Conservation (phyloP, 2,329 filamentous ascomycete species). For the Colletotrichum sp. region DNA sequence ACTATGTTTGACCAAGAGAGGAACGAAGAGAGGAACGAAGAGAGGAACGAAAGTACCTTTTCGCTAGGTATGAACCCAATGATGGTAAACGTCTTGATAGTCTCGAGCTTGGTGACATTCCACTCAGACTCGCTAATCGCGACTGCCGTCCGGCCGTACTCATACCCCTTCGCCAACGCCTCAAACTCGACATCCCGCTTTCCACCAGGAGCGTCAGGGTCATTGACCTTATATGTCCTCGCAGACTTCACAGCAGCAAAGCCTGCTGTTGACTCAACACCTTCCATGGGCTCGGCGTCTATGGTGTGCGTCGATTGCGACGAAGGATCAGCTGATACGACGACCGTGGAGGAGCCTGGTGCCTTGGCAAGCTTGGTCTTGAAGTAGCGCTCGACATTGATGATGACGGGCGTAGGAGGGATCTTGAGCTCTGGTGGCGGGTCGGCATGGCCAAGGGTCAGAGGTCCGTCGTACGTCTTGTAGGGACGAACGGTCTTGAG, state of each 20-base stretch:
- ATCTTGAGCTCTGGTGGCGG: constrained; percentile 40
- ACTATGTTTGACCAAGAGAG: too few relatives aligned
- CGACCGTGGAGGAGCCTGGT: constrained; percentile 79
- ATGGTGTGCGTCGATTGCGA: constrained; percentile 59
- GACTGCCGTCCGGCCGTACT: constrained; percentile 91
- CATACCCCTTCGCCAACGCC: constrained; percentile 88
- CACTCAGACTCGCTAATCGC: constrained; percentile 86
- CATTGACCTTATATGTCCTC: constrained; percentile 82
- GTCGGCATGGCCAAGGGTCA: constrained; percentile 76
- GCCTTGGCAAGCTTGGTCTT: constrained; percentile 80
- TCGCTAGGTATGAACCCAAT: constrained; percentile 82
- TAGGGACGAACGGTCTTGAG: constrained; percentile 79
- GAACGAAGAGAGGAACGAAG: too few relatives aligned
- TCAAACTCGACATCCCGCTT: constrained; percentile 84
- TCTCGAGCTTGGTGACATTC: constrained; percentile 88
- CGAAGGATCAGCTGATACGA: constrained; percentile 54
- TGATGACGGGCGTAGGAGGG: constrained; percentile 77
- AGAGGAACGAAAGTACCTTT: too few relatives aligned
- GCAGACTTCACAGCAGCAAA: constrained; percentile 77
- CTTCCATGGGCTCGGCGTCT: constrained; percentile 53
- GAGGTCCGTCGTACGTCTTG: constrained; percentile 77
- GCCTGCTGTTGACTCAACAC: constrained; percentile 46
- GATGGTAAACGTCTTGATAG: constrained; percentile 75
- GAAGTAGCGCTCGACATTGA: constrained; percentile 90
- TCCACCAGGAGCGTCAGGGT: constrained; percentile 75